Conservation (phyloP, 2,329 filamentous ascomycete genomes). For the Calonectria pteridis region DNA sequence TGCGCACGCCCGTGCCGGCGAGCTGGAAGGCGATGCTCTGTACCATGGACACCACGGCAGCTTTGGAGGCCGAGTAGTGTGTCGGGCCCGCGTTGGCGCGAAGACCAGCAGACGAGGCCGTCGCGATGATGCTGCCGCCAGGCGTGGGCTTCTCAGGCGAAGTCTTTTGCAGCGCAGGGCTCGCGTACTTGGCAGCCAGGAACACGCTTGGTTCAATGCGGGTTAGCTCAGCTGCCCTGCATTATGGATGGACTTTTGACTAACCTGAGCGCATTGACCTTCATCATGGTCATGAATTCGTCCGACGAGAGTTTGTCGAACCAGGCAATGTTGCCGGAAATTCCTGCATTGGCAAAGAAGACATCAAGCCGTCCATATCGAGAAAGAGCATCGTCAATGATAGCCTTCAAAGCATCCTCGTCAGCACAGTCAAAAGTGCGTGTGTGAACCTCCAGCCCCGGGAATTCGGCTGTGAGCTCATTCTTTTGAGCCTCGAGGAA, state of each 20-base stretch:
- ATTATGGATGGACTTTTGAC: background rate
- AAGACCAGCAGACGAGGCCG: background rate
- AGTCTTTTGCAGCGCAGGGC: background rate
- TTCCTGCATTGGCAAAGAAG: background rate
- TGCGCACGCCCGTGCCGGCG: background rate
- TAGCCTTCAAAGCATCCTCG: background rate
- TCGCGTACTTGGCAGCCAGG: background rate
- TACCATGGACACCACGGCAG: background rate
- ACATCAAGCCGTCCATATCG: background rate
- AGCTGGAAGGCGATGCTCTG: conserved; percentile 1
- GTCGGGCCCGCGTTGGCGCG: background rate
- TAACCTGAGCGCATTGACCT: background rate
- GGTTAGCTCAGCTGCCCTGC: background rate
- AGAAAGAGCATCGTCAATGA: background rate
- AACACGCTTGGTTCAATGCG: background rate
- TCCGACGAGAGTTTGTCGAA: background rate
- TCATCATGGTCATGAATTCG: background rate
- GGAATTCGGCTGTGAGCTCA: background rate
- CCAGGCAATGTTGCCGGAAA: background rate
- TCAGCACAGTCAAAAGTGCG: background rate
- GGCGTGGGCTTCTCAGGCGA: background rate
- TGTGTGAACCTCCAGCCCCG: background rate
- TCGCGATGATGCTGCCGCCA: background rate
- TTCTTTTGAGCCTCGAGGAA: background rate
- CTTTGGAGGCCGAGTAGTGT: background rate